Evolutionary conservation across 2,329 filamentous ascomycete genomes (phyloP), one percentile per base, ranked within the genome.

Genomic region (Trichophyton verrucosum): DNA sequence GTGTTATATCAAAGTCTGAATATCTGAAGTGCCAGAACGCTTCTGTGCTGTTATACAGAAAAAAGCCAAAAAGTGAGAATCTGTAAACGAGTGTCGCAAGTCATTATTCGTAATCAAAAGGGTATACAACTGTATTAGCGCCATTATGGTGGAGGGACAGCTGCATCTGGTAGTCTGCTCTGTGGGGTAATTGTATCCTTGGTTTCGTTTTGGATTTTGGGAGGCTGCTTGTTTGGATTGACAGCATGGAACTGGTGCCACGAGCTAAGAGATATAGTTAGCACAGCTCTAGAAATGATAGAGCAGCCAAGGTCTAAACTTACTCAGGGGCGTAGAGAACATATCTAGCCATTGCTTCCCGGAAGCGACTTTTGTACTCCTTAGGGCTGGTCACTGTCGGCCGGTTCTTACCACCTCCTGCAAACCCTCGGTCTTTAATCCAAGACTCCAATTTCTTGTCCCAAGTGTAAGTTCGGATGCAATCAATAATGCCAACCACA

Each of bases 361-460:
- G 79, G 77, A 99, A 99, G 4, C 94, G 85, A 67, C 88, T 91
- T 74, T 96, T 95, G 73, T 99, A 99, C 75, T 99, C 94, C 76
- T 94, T 95, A 1, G 94, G 95, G 74, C 89, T 95, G 9, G 94
- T 99, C 58, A 99, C 94, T 0, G 94, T 99, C 7, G 95, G 95
- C 64, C 90, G 83, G 67, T 86, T 86, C 73, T 86, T 86, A 68
- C 95, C 89, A 61, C 88, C 84, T 33, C 86, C 86, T 61, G 86
- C 87, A 68, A 91, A 90, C 0, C 89, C 94, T 44, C 92, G 87
- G 70, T 97, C 91, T 75, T 99, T 99, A 81, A 99, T 96, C 94
- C 94, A 99, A 60, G 87, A 94, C 77, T 99, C 94, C n/a, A 99
- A 82, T 72, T 96, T 96, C 80, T 99, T 99, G 78, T 99, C 94